Evolutionary conservation across 1,139 yeast genomes (phyloP).

Genomic region (Candida sp.): DNA sequence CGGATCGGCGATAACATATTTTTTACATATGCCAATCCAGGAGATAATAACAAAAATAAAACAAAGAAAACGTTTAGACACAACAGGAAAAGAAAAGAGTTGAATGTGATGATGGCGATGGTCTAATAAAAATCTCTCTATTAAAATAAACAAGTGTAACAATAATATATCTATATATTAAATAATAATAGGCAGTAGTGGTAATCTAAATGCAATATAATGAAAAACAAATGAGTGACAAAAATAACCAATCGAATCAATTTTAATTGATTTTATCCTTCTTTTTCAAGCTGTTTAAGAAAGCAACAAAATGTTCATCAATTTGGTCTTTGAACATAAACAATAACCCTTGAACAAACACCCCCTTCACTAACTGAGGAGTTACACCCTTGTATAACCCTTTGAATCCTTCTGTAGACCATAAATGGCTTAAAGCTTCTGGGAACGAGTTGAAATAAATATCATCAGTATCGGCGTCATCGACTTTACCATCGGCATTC

Average conservation of each 20-base stretch:
- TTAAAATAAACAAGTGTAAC: constrained; percentile 30
- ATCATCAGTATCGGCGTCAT: constrained; percentile 24
- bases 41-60: too few species aligned
- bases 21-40: background rate
- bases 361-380: constrained; percentile 82
- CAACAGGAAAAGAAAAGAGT: background rate
- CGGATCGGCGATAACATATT: background rate
- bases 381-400: constrained; percentile 71
- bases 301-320: constrained; percentile 17
- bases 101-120: too few species aligned
- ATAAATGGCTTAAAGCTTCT: constrained; percentile 41
- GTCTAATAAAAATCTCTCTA: constrained; percentile 19
- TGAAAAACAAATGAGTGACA: too few species aligned
- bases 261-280: background rate
- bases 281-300: constrained; percentile 1
- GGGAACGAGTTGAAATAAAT: constrained; percentile 37
- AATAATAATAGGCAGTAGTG: background rate
- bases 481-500: constrained; percentile 5
- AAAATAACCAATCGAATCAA: too few species aligned
- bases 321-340: constrained; percentile 80
- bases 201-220: too few species aligned
- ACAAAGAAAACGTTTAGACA: too few species aligned
- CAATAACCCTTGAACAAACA: constrained; percentile 79
- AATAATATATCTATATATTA: constrained; percentile 34
- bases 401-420: constrained; percentile 36